Conservation (phyloP, 2,329 filamentous ascomycete genomes). For the Bipolaris bicolor region DNA sequence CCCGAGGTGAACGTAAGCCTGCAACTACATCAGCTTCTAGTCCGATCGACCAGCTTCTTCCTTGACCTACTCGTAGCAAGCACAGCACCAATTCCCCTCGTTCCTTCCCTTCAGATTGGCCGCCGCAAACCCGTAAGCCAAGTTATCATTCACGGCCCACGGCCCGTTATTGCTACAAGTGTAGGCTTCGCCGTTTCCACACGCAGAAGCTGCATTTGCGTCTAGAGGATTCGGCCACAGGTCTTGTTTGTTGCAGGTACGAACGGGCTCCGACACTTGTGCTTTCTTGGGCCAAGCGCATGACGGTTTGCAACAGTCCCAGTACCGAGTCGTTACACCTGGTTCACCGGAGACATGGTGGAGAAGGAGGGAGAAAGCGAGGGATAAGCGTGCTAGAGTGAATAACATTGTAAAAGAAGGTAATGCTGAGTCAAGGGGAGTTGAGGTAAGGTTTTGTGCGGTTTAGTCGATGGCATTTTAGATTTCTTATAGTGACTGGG, state of each 20-base stretch:
- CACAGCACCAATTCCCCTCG: slow-evolving; percentile 68
- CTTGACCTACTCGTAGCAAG: slow-evolving; percentile 60
- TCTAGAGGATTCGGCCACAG: not conserved
- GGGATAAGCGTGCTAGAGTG: not conserved
- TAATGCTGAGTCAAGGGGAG: not conserved
- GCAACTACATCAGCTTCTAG: slow-evolving; percentile 5
- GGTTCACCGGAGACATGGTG: not conserved
- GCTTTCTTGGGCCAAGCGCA: not conserved
- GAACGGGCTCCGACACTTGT: not conserved
- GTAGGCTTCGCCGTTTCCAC: slow-evolving; percentile 50
- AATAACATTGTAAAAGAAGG: not conserved
- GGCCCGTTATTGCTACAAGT: slow-evolving; percentile 64
- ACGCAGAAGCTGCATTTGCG: not conserved
- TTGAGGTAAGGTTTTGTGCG: not conserved
- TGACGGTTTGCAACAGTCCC: not conserved
- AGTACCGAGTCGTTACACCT: not conserved
- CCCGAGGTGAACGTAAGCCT: slow-evolving; percentile 64
- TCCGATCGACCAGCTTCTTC: not conserved
- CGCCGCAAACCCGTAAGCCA: slow-evolving; percentile 70
- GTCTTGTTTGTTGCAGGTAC: not conserved
- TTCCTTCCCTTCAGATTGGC: slow-evolving; percentile 60
- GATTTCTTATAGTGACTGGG: not conserved
- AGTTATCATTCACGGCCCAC: slow-evolving; percentile 56
- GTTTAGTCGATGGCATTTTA: not conserved
- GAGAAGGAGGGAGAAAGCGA: not conserved